Evolutionary conservation across 2,329 filamentous ascomycete species (phyloP).

Genomic region (Trichoderma asperellum): DNA sequence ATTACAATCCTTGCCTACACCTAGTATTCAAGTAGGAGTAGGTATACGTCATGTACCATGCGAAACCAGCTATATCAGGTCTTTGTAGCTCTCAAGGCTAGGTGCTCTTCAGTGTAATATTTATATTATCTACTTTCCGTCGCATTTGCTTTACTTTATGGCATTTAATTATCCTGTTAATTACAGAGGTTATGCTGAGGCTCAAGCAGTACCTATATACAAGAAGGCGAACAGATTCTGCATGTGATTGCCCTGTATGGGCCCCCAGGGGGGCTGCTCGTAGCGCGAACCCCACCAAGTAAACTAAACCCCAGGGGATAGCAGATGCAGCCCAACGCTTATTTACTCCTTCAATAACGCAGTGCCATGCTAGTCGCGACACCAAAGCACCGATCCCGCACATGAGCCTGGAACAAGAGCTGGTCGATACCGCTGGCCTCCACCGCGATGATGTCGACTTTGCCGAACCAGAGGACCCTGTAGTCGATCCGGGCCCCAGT

Average conservation of each 20-base stretch:
- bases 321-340: conserved; percentile 12
- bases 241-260: background rate
- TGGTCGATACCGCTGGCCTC: conserved; percentile 26
- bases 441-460: conserved; percentile 18
- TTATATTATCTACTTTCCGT: no score
- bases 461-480: conserved; percentile 28
- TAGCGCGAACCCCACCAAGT: background rate
- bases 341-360: conserved; percentile 4
- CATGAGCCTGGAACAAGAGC: conserved; percentile 31
- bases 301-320: background rate
- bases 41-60: background rate
- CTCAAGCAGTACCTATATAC: no score
- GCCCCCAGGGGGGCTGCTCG: background rate
- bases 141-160: no score
- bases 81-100: no score
- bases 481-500: conserved; percentile 29
- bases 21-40: background rate
- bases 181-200: background rate
- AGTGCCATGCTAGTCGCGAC: conserved; percentile 17
- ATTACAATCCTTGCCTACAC: background rate
- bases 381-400: conserved; percentile 6
- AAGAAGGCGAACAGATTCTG: background rate
- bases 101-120: no score
- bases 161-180: no score
- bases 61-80: background rate